These are phyloP conservation scores for Calvatia gigantea DNA, from an alignment of 768 basidiomycete genomes.

Conservation along the genomic window DNA sequence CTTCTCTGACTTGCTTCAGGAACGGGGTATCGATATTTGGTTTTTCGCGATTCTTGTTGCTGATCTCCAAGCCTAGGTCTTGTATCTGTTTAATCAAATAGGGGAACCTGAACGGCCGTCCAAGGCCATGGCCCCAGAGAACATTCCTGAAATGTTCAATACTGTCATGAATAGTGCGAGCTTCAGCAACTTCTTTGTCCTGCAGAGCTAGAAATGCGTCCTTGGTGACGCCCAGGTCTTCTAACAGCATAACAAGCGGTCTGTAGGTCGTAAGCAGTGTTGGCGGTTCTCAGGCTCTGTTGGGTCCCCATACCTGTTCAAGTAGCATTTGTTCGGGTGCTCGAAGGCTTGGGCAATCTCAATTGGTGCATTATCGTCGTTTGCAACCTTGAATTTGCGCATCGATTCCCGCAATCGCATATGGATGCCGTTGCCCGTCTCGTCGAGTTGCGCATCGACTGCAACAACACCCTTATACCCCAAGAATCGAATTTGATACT, in stretches of 20 bases:
- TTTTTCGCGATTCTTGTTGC: conserved; percentile 24
- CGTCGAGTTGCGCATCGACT: conserved; percentile 54
- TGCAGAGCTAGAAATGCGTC: conserved; percentile 64
- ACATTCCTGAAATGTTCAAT: conserved; percentile 44
- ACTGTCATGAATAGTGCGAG: conserved; percentile 59
- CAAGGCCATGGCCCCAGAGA: conserved; percentile 45
- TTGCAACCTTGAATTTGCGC: conserved; percentile 65
- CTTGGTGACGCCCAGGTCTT: conserved; percentile 63
- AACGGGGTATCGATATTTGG: conserved; percentile 52
- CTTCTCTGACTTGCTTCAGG: conserved; percentile 51
- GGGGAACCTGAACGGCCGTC: conserved; percentile 44
- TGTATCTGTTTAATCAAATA: conserved; percentile 49
- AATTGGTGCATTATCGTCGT: conserved; percentile 50
- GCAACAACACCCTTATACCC: conserved; percentile 82
- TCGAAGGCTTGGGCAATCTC: conserved; percentile 71
- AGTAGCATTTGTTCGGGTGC: conserved; percentile 55
- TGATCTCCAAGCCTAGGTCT: conserved; percentile 37
- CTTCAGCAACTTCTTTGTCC: conserved; percentile 48
- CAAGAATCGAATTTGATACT: conserved; percentile 81
- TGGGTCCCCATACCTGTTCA: conserved; percentile 55
- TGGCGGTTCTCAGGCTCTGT: conserved; percentile 5
- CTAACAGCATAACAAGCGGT: conserved; percentile 73
- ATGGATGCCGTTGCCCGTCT: conserved; percentile 42
- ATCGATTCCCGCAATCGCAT: conserved; percentile 74
- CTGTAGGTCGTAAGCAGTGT: conserved; percentile 29